These are phyloP conservation scores for Neopestalotiopsis clavispora DNA, from an alignment of 2,329 filamentous ascomycete genomes.

Conservation along the genomic window DNA sequence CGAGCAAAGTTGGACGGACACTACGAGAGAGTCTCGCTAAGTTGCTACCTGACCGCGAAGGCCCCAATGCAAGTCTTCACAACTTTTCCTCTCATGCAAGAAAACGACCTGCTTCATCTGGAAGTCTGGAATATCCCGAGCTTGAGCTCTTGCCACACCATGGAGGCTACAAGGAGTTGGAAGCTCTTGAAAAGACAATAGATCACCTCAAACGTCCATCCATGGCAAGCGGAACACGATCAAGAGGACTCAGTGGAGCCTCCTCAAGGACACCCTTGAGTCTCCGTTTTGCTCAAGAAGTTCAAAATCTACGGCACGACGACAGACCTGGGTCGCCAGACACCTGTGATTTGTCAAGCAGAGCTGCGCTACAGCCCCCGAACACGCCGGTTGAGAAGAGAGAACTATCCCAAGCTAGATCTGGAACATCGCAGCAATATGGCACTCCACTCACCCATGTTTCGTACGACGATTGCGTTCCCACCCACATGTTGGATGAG, in stretches of 20 bases:
- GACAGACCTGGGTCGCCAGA: slow-evolving; percentile 13
- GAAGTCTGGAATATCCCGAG: slow-evolving; percentile 39
- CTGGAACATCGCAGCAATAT: slow-evolving; percentile 22
- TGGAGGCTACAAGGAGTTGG: slow-evolving; percentile 36
- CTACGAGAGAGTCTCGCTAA: slow-evolving; percentile 31
- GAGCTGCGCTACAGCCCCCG: slow-evolving; percentile 6
- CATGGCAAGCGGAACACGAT: slow-evolving; percentile 32
- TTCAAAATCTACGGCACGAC: slow-evolving; percentile 29
- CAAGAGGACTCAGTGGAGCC: slow-evolving; percentile 19
- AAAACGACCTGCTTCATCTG: slow-evolving; percentile 16
- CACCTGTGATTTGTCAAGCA: neutral
- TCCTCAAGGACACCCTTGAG: slow-evolving; percentile 26
- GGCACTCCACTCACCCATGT: slow-evolving; percentile 24
- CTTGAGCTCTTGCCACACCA: slow-evolving; percentile 39
- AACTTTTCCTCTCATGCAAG: neutral
- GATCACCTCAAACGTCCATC: slow-evolving; percentile 37
- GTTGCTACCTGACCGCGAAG: slow-evolving; percentile 24
- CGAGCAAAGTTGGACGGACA: slow-evolving; percentile 29
- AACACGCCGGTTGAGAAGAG: slow-evolving; percentile 20
- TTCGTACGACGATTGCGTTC: slow-evolving; percentile 33
- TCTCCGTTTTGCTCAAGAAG: slow-evolving; percentile 30
- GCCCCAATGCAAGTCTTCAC: neutral
- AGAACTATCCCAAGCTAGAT: slow-evolving; percentile 19
- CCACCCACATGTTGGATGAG: slow-evolving; percentile 32
- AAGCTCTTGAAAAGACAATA: slow-evolving; percentile 38